These are phyloP conservation scores for Solanum okadae DNA, from an alignment of 257 asterid species.

Conservation along the genomic window DNA sequence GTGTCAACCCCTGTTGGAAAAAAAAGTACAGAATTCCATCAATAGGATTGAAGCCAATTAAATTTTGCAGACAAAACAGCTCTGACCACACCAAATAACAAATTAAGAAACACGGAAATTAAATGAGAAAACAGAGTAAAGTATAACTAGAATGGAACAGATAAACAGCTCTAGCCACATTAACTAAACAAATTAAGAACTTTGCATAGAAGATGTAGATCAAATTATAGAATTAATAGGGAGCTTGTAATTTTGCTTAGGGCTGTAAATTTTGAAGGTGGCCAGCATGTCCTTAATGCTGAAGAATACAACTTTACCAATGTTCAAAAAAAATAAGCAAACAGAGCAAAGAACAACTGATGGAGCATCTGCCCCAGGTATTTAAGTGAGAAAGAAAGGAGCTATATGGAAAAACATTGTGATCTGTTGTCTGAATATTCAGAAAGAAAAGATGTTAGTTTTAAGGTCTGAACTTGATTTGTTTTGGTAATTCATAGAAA, in stretches of 20 bases:
- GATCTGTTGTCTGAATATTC: not conserved
- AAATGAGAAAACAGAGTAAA: not conserved
- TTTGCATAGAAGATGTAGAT: too few relatives aligned
- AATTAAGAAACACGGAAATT: not conserved
- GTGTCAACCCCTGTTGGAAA: conserved; percentile 67
- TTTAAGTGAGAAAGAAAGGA: not conserved
- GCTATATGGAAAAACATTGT: not conserved
- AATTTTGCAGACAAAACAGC: not conserved
- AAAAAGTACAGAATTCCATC: not conserved
- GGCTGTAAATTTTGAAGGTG: too few relatives aligned
- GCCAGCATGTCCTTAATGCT: too few relatives aligned
- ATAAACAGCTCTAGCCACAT: not conserved
- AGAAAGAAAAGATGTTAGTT: not conserved
- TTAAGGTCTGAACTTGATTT: not conserved
- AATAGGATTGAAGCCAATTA: not conserved
- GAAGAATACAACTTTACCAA: too few relatives aligned
- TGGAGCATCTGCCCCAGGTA: not conserved
- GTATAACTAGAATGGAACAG: not conserved
- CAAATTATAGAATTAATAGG: too few relatives aligned
- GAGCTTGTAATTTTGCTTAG: too few relatives aligned
- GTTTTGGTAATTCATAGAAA: not conserved
- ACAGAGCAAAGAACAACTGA: not conserved
- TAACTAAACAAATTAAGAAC: not conserved
- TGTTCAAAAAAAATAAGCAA: not conserved
- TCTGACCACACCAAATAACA: not conserved